phyloP scores from a whole-genome alignment of 2,329 filamentous ascomycete species.

The Scedosporium minutisporum region DNA sequence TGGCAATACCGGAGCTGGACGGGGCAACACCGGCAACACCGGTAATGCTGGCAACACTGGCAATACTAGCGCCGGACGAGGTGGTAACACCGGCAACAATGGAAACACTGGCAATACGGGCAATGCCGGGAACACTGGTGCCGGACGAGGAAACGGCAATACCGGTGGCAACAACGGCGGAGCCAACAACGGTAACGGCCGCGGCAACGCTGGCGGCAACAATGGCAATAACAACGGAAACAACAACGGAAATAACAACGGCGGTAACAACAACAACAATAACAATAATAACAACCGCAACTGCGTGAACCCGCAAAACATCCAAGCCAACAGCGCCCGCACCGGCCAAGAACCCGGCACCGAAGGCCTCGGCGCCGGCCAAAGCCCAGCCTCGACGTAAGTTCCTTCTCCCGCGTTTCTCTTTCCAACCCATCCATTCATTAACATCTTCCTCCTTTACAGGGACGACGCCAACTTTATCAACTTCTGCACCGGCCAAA shows the following conservation, averaged over 20 bases:
- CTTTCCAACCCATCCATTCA: neutral
- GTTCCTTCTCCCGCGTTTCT: constrained; percentile 7
- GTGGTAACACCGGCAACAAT: constrained; percentile 11
- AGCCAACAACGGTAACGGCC: constrained; percentile 8
- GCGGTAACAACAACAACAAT: neutral
- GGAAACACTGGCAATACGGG: constrained; percentile 8
- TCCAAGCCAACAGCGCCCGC: constrained; percentile 30
- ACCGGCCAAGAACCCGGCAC: constrained; percentile 27
- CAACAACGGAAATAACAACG: constrained; percentile 13
- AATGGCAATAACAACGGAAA: constrained; percentile 15
- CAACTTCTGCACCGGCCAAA: constrained; percentile 47
- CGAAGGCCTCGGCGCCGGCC: constrained; percentile 17
- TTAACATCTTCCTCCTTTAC: neutral
- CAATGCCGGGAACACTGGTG: constrained; percentile 11
- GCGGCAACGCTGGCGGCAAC: constrained; percentile 15
- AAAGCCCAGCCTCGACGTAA: constrained; percentile 34
- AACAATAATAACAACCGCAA: neutral
- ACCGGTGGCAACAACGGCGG: neutral
- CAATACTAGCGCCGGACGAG: neutral
- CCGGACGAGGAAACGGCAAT: constrained; percentile 12
- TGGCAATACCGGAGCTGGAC: constrained; percentile 11
- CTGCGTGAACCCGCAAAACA: constrained; percentile 25
- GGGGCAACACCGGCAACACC: neutral
- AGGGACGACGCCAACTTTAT: constrained; percentile 47
- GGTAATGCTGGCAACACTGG: constrained; percentile 9